Evolutionary conservation across 1,284 basidiomycete species (phyloP).

Genomic region (Fistulina hepatica): DNA sequence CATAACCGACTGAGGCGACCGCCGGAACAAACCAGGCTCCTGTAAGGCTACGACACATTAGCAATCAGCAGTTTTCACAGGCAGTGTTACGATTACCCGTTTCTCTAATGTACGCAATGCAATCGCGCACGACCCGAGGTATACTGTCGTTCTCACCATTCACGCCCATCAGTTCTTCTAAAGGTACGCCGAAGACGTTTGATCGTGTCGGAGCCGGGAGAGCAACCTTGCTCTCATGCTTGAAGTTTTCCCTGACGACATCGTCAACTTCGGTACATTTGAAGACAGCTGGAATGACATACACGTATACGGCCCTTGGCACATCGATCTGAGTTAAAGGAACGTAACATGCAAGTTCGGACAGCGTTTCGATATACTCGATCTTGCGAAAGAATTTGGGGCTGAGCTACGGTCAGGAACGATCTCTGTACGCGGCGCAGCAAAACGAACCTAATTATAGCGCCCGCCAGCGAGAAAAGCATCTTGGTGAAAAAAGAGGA

Average conservation of each 20-base stretch:
- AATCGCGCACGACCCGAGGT: constrained; percentile 69
- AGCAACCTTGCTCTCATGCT: constrained; percentile 55
- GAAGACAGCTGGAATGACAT: constrained; percentile 12
- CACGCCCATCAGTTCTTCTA: constrained; percentile 73
- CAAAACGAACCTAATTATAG: constrained; percentile 57
- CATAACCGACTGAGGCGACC: constrained; percentile 61
- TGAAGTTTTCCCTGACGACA: constrained; percentile 55
- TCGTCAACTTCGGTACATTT: constrained; percentile 4
- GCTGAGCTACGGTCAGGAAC: constrained; percentile 26
- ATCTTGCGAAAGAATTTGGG: constrained; percentile 85
- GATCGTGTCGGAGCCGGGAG: constrained; percentile 50
- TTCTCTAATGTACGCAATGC: constrained; percentile 59
- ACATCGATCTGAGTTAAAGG: constrained; percentile 81
- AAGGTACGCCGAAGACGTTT: constrained; percentile 64
- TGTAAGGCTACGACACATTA: constrained; percentile 38
- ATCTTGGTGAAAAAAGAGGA: constrained; percentile 83
- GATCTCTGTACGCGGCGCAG: not conserved
- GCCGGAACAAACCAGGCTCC: constrained; percentile 71
- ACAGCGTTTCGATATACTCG: constrained; percentile 61
- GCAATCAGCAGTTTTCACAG: constrained; percentile 4
- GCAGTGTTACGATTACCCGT: constrained; percentile 31
- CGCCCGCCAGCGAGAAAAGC: constrained; percentile 76
- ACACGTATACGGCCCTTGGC: constrained; percentile 73
- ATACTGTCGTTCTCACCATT: constrained; percentile 71
- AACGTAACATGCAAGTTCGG: constrained; percentile 61